Evolutionary conservation across 345 rosid genomes (phyloP).

Genomic region (Lepidium aucheri): DNA sequence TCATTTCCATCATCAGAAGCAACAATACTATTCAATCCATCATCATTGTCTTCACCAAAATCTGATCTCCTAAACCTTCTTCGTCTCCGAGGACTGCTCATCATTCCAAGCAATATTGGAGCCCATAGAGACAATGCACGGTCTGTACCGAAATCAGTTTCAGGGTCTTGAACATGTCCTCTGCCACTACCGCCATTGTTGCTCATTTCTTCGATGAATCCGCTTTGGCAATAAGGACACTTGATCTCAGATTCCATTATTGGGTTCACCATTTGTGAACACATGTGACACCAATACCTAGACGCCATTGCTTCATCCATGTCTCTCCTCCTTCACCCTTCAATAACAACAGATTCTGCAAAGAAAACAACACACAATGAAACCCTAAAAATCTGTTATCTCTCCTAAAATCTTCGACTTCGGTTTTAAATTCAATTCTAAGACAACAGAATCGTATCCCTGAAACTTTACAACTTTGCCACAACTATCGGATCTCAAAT

Average conservation of each 20-base stretch:
- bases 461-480: background rate
- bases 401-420: background rate
- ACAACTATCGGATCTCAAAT: background rate
- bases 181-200: background rate
- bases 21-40: slow-evolving; percentile 4
- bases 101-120: slow-evolving; percentile 80
- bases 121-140: slow-evolving; percentile 77
- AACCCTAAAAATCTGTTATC: background rate
- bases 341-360: slow-evolving; percentile 8
- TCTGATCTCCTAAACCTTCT: slow-evolving; percentile 50
- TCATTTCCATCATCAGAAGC: slow-evolving; percentile 34
- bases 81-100: slow-evolving; percentile 49
- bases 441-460: background rate
- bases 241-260: slow-evolving; percentile 63
- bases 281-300: slow-evolving; percentile 63
- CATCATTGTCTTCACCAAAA: slow-evolving; percentile 47
- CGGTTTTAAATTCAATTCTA: slow-evolving; percentile 9
- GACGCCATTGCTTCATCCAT: slow-evolving; percentile 51
- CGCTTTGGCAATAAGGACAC: slow-evolving; percentile 68
- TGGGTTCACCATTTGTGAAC: slow-evolving; percentile 65
- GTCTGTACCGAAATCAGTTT: slow-evolving; percentile 64
- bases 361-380: background rate
- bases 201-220: slow-evolving; percentile 30
- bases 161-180: slow-evolving; percentile 28
- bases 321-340: slow-evolving; percentile 7